Base-by-base conservation (phyloP, 2,329 filamentous ascomycete genomes). In the Sclerotinia subarctica region DNA sequence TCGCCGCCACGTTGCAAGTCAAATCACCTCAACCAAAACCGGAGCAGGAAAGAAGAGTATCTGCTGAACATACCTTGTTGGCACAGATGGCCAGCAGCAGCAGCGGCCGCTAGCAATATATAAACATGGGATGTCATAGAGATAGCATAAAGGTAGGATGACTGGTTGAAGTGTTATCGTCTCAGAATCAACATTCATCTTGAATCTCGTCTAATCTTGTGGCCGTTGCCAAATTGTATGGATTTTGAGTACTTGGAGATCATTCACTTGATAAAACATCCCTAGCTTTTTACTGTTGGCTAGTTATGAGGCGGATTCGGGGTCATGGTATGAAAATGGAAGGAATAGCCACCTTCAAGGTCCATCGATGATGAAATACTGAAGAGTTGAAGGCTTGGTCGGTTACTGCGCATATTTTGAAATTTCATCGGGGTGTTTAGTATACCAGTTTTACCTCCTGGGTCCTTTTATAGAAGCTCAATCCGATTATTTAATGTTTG, bases 71-170 rank as follows among this genome's bases (percentile, higher is more conserved):
- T 47, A 46, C 65, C 24, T 35, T 67, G 17, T 38, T 67, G 26
- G 47, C 65, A 32, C 57, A 73, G 32, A 74, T 74, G 69, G 73
- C 73, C 57, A n/a, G 69, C 72, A 15, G 73, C 73, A 15, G 72
- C 72, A 6, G 68, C 72, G 5, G 70, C 70, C 2, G 68, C 68
- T 10, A 63, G 68, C 19, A 59, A 58, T 35, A 59, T 51, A 57
- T 65, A 35, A 57, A 6, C 10, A 8, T 52, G 15, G 21, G 29
- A 38, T 63, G 21, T 63, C 21, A 24, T 1, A 5, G 24, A 26
- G 29, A 46, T 29, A 44, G 24, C 24, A 46, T 32, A 17, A 57
- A 24, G 35, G 38, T 42, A 1, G 54, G 13, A 26, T 57, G 54
- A 19, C 21, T 4, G 6, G 15, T 15, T 57, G 7, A 19, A 24